Conservation (phyloP, 768 basidiomycete genomes). For the Pisolithus microcarpus region DNA sequence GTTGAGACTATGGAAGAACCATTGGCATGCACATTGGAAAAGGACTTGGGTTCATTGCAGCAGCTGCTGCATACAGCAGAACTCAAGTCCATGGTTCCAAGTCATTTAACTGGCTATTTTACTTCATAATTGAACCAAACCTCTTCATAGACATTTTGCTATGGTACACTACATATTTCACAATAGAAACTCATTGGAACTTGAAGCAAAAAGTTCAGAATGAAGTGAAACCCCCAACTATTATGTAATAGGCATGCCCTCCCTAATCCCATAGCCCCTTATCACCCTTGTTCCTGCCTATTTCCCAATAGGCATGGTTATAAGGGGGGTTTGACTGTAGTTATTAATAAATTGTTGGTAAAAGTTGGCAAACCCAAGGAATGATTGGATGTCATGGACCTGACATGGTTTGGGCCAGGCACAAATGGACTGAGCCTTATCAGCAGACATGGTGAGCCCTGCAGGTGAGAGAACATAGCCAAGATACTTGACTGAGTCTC, state of each 20-base stretch:
- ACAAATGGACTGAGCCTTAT: too few species aligned
- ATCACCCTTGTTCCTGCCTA: neutral
- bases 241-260: neutral
- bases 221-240: neutral
- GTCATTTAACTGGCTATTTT: neutral
- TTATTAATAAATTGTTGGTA: too few species aligned
- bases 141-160: neutral
- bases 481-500: too few species aligned
- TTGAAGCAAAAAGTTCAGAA: neutral
- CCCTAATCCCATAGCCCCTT: neutral
- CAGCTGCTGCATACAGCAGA: neutral
- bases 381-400: too few species aligned
- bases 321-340: constrained; percentile 1
- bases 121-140: neutral
- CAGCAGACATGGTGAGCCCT: too few species aligned
- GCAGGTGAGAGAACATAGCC: too few species aligned
- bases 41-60: neutral
- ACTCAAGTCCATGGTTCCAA: neutral
- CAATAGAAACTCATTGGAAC: neutral
- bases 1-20: neutral
- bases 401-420: too few species aligned
- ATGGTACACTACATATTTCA: neutral
- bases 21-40: neutral
- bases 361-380: too few species aligned
- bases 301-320: neutral